Evolutionary conservation across 23 red algal genomes (phyloP), one percentile per base, ranked within the genome.

Genomic region (Agarophyton chilense): DNA sequence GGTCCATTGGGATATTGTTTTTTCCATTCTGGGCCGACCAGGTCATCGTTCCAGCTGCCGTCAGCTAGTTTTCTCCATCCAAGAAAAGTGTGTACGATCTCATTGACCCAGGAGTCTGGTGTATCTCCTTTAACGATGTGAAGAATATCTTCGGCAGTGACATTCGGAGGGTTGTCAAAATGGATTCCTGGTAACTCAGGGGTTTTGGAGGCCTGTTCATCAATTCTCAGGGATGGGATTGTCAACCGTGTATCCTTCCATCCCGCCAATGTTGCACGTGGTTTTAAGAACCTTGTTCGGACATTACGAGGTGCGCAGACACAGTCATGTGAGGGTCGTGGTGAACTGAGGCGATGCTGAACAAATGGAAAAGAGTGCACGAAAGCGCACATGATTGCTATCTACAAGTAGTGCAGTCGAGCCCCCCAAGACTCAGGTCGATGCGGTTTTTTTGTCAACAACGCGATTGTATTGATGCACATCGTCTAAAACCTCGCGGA

Each of bases 21-120:
- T 70, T 55, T 78, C 92, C 86, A 89, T 71, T 44, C 78, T 26
- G 18, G 39, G 17, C 36, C 34, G 2, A 70, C 93, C 1, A 47
- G 45, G 0, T 45, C 86, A 65, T 78, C 62, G 52, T 62, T 22
- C 79, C 63, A 76, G 4, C 13, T 32, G n/a, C 79, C 63, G 21
- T 56, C 40, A 53, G 61, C 52, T 17, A 82, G 53, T 46, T 60
- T 79, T 29, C 58, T 35, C 81, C 72, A 95, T 44, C 93, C 93
- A 29, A 95, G 93, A 41, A 95, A 45, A n/a, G 88, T 80, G 14
- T 65, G 79, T 2, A 91, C 21, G 51, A 95, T 95, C 31, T 95
- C 93, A 62, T 95, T 95, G 13, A 95, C 93, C 78, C 78, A 92
- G 25, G 21, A 72, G 52, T 95, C 93, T 12, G 85, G 93, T 11